phyloP scores from a whole-genome alignment of 2,329 filamentous ascomycete species.

The Aspergillus brunneoviolaceus region DNA sequence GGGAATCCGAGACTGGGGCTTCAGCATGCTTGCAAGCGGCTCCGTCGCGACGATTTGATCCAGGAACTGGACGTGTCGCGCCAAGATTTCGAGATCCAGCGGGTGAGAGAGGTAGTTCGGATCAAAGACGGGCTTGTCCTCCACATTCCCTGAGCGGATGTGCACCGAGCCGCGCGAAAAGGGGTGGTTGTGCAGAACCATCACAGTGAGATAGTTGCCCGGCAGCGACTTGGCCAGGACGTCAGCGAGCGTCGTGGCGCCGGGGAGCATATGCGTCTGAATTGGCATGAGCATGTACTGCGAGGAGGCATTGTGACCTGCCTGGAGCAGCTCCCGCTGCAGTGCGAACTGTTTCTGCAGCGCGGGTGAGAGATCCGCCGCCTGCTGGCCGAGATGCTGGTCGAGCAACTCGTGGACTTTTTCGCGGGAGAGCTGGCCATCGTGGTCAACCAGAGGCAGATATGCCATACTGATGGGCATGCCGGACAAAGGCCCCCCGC shows the following conservation, averaged over 20 bases:
- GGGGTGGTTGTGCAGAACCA: constrained; percentile 31
- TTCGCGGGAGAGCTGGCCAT: constrained; percentile 14
- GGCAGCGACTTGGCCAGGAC: constrained; percentile 15
- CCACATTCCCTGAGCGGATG: constrained; percentile 31
- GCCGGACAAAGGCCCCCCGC: constrained; percentile 24
- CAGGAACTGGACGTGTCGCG: constrained; percentile 28
- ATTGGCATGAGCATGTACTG: constrained; percentile 19
- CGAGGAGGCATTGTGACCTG: constrained; percentile 6
- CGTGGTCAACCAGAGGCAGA: constrained; percentile 26
- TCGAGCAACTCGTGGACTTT: constrained; percentile 11
- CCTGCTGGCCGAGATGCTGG: neutral
- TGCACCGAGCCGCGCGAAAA: constrained; percentile 34
- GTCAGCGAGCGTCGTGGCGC: constrained; percentile 15
- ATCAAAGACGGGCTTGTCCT: constrained; percentile 43
- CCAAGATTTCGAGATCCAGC: constrained; percentile 46
- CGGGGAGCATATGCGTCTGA: constrained; percentile 18
- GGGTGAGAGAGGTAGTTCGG: constrained; percentile 46
- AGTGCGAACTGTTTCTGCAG: constrained; percentile 15
- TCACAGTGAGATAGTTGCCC: constrained; percentile 23
- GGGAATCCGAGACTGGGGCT: constrained; percentile 15
- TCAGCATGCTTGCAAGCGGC: constrained; percentile 21
- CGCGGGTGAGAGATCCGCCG: neutral
- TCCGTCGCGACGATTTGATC: constrained; percentile 22
- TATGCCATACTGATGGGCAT: constrained; percentile 27
- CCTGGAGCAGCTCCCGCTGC: constrained; percentile 15